These are phyloP conservation scores for Mortierella sp. DNA, from an alignment of 371 early-diverging fungal genomes.

Conservation along the genomic window DNA sequence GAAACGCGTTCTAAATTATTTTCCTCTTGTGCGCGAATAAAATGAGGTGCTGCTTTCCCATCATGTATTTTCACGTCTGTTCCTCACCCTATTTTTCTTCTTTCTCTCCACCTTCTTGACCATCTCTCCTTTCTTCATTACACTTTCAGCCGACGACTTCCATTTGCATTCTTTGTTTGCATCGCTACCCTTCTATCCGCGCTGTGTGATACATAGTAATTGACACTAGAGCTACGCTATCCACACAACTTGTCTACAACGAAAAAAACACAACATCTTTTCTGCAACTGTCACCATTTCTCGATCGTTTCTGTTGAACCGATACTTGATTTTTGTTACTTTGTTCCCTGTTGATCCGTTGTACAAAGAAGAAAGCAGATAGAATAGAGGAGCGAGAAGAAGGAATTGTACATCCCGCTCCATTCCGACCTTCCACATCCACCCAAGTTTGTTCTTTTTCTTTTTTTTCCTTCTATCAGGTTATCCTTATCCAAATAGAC, in stretches of 20 bases:
- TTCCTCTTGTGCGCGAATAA: background rate
- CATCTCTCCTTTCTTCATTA: background rate
- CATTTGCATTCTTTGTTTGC: background rate
- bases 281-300: background rate
- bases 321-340: background rate
- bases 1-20: background rate
- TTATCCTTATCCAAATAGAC: background rate
- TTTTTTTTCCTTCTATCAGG: background rate
- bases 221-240: background rate
- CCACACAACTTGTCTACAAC: background rate
- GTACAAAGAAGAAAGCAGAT: background rate
- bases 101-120: background rate
- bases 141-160: background rate
- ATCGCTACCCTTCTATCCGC: no score
- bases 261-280: background rate
- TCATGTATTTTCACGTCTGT: no score
- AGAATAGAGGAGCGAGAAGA: background rate
- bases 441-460: background rate
- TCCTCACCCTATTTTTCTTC: background rate
- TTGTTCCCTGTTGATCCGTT: background rate
- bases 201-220: background rate
- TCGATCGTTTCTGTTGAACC: background rate
- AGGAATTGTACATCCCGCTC: background rate
- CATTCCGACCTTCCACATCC: conserved; percentile 7
- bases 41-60: background rate